Conservation (phyloP, 208 protist genomes). For the Blastocrithidia nonstop region DNA sequence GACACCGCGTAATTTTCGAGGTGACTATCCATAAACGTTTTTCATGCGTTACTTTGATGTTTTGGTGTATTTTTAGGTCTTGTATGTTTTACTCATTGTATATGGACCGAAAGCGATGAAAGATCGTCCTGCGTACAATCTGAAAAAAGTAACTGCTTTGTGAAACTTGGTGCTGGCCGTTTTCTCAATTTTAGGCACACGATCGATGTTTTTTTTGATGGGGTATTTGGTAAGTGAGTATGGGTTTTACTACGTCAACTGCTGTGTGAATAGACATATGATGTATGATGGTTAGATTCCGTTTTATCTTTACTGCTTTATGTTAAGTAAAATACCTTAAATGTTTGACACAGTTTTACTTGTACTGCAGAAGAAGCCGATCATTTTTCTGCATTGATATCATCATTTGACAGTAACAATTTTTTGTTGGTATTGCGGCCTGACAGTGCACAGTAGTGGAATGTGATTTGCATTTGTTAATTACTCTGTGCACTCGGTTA, state of each 20-base stretch:
- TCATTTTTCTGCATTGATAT: constrained; percentile 87
- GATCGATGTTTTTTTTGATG: constrained; percentile 12
- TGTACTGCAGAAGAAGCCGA: constrained; percentile 67
- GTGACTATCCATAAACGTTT: constrained; percentile 11
- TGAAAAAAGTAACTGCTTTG: constrained; percentile 24
- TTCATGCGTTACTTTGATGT: constrained; percentile 37
- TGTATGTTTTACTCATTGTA: constrained; percentile 47
- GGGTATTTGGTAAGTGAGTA: constrained; percentile 12
- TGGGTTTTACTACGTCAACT: constrained; percentile 35
- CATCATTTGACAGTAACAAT: constrained; percentile 87
- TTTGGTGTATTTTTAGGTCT: constrained; percentile 17
- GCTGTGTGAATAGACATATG: constrained; percentile 15
- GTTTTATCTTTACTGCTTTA: constrained; percentile 47
- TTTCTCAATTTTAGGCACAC: constrained; percentile 39
- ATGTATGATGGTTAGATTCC: constrained; percentile 25
- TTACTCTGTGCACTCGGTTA: constrained; percentile 85
- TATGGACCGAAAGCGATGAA: constrained; percentile 47
- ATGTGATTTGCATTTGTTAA: constrained; percentile 88
- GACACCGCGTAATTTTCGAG: constrained; percentile 14
- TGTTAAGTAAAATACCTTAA: constrained; percentile 78
- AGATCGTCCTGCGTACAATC: constrained; percentile 26
- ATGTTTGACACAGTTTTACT: constrained; percentile 79
- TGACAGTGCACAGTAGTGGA: constrained; percentile 22
- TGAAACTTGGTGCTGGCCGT: constrained; percentile 76
- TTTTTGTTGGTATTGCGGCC: constrained; percentile 81